Evolutionary conservation across 805 yeast species (phyloP).

Genomic region (Candida palmyrensis): DNA sequence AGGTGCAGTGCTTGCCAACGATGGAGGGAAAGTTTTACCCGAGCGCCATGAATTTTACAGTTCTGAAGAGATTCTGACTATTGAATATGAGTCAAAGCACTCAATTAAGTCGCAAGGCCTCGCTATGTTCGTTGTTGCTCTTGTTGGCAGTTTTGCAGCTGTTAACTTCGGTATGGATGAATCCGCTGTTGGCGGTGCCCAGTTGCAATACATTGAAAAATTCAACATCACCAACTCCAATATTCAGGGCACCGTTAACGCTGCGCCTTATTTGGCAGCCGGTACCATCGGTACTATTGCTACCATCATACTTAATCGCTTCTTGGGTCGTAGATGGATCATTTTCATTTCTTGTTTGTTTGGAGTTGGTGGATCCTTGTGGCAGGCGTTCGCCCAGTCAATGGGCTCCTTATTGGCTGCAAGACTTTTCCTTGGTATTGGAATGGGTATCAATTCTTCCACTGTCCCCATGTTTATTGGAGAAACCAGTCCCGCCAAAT

Average conservation of each 20-base stretch:
- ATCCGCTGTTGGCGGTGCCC: conserved; percentile 14
- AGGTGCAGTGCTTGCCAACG: too few species aligned
- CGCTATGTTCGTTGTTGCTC: too few species aligned
- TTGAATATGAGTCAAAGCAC: too few species aligned
- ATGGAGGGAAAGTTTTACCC: too few species aligned
- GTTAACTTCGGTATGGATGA: conserved; percentile 12
- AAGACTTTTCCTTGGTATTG: conserved; percentile 11
- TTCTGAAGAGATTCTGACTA: too few species aligned
- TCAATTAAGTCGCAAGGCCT: too few species aligned
- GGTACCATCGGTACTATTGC: conserved; percentile 7
- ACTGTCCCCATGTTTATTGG: conserved; percentile 11
- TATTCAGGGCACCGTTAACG: conserved; percentile 10
- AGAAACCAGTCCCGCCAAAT: conserved; percentile 10
- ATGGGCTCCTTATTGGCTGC: conserved; percentile 8
- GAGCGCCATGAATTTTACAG: too few species aligned
- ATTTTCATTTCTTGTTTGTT: conserved; percentile 8
- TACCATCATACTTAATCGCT: conserved; percentile 6
- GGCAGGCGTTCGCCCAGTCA: conserved; percentile 12
- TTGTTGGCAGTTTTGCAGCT: conserved; percentile 8
- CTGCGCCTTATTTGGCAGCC: conserved; percentile 10
- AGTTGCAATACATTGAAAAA: conserved; percentile 6
- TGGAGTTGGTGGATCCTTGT: conserved; percentile 5
- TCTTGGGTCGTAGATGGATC: conserved; percentile 9
- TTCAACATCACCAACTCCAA: conserved; percentile 7
- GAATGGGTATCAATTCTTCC: conserved; percentile 11